phyloP scores from a whole-genome alignment of 1,139 yeast genomes.

The Taphrina betulina region DNA sequence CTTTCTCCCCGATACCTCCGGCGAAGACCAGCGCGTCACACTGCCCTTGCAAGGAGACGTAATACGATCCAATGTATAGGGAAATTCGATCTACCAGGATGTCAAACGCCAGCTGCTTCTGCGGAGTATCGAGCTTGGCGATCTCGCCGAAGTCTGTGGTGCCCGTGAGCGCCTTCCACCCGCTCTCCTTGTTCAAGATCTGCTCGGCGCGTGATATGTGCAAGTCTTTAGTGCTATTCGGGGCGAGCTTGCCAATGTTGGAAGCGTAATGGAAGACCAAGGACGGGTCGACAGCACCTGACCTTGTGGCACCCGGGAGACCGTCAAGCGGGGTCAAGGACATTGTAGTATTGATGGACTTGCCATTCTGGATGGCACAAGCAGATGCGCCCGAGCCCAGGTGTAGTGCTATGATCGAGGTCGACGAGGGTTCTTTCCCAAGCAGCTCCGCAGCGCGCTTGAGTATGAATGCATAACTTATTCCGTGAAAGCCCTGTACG shows the following conservation, averaged over 20 bases:
- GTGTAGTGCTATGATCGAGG: conserved; percentile 37
- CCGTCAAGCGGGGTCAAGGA: conserved; percentile 39
- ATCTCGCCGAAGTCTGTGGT: conserved; percentile 39
- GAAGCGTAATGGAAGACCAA: conserved; percentile 38
- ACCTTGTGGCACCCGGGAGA: conserved; percentile 39
- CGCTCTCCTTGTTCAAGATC: conserved; percentile 37
- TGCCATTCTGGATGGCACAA: conserved; percentile 36
- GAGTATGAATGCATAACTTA: conserved; percentile 37
- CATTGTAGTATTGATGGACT: conserved; percentile 38
- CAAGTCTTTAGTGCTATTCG: conserved; percentile 35
- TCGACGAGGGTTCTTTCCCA: conserved; percentile 7
- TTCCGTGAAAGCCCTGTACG: conserved; percentile 36
- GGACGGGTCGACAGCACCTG: conserved; percentile 38
- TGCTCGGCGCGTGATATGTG: conserved; percentile 38
- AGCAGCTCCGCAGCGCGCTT: conserved; percentile 30
- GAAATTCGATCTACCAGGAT: conserved; percentile 37
- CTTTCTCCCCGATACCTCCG: conserved; percentile 39
- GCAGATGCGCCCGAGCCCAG: conserved; percentile 39
- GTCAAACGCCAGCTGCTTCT: conserved; percentile 37
- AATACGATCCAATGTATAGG: conserved; percentile 37
- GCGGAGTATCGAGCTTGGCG: conserved; percentile 33
- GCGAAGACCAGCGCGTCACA: conserved; percentile 39
- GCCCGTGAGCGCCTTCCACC: conserved; percentile 38
- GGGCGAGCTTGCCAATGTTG: conserved; percentile 37
- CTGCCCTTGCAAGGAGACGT: conserved; percentile 36